Percentiles rank a stretch among this genome's conserved stretches.
These are phyloP conservation scores for Aureobasidium sp. DNA, from an alignment of 2,329 filamentous ascomycete genomes.

Conservation along the genomic window DNA sequence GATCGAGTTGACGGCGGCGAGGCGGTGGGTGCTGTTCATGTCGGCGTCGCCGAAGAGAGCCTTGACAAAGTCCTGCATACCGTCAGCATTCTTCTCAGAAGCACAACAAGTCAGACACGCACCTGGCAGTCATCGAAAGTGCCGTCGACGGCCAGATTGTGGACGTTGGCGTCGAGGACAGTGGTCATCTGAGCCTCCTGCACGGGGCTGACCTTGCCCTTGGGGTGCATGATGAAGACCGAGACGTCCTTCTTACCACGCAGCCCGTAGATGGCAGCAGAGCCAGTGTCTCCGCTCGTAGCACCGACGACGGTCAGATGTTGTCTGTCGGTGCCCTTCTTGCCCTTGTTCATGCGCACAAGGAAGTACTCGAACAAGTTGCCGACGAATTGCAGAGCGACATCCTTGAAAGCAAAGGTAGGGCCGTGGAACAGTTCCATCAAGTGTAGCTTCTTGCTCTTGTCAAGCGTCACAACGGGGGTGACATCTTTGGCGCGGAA, in stretches of 20 bases:
- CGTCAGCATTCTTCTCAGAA: not conserved
- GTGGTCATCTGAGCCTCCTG: conserved; percentile 98
- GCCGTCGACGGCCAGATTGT: conserved; percentile 82
- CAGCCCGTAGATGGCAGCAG: conserved; percentile 90
- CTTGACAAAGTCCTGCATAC: conserved; percentile 74
- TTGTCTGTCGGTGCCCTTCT: conserved; percentile 60
- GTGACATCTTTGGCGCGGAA: conserved; percentile 76
- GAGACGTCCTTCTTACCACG: conserved; percentile 95
- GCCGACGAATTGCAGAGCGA: conserved; percentile 88
- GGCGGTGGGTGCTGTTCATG: conserved; percentile 72
- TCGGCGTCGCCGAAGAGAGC: conserved; percentile 80
- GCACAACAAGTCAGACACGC: conserved; percentile 13
- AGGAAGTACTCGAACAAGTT: conserved; percentile 92
- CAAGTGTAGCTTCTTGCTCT: conserved; percentile 66
- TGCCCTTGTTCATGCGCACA: conserved; percentile 63
- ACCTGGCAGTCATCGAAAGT: conserved; percentile 95
- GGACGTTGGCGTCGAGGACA: conserved; percentile 80
- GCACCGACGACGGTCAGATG: conserved; percentile 82
- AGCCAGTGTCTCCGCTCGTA: conserved; percentile 83
- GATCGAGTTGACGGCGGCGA: conserved; percentile 93
- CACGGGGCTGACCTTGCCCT: conserved; percentile 82
- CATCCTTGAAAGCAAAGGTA: conserved; percentile 93
- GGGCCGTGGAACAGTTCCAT: conserved; percentile 96
- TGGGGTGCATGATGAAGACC: conserved; percentile 89
- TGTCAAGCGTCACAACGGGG: conserved; percentile 69